phyloP scores from a whole-genome alignment of 2,329 filamentous ascomycete genomes.

The Fusarium buharicum region DNA sequence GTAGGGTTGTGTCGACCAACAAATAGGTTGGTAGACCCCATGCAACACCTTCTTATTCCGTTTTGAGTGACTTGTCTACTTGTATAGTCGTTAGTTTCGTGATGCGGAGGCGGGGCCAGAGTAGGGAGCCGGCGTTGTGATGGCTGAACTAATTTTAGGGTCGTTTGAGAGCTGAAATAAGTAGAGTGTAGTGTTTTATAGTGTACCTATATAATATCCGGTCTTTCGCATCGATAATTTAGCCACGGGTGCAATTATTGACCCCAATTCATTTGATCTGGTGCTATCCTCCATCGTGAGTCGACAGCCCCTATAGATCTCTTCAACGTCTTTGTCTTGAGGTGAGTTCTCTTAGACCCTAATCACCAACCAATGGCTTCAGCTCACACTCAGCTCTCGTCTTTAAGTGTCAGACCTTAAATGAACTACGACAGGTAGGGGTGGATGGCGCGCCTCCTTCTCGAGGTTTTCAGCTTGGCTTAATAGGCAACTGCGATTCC shows the following conservation, averaged over 20 bases:
- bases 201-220: slow-evolving; percentile 13
- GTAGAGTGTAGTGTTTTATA: slow-evolving; percentile 14
- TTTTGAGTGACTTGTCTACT: slow-evolving; percentile 3
- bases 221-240: slow-evolving; percentile 14
- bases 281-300: slow-evolving; percentile 6
- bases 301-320: neutral
- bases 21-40: neutral
- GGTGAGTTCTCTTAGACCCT: neutral
- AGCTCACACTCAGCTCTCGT: slow-evolving; percentile 8
- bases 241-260: slow-evolving; percentile 19
- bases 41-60: slow-evolving; percentile 4
- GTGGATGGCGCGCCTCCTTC: slow-evolving; percentile 22
- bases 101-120: slow-evolving; percentile 8
- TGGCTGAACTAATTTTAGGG: slow-evolving; percentile 8
- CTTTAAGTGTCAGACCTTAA: slow-evolving; percentile 18
- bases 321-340: neutral
- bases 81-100: slow-evolving; percentile 8
- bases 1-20: slow-evolving; percentile 4
- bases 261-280: slow-evolving; percentile 8
- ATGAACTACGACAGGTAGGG: slow-evolving; percentile 25
- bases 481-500: slow-evolving; percentile 11
- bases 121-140: slow-evolving; percentile 33
- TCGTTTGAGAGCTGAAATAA: slow-evolving; percentile 23
- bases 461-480: slow-evolving; percentile 20
- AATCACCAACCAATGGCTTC: neutral